Percentiles rank a stretch among this genome's conserved stretches.
Conservation (phyloP, 306 rosid species). For the Psophocarpus tetragonolobus region DNA sequence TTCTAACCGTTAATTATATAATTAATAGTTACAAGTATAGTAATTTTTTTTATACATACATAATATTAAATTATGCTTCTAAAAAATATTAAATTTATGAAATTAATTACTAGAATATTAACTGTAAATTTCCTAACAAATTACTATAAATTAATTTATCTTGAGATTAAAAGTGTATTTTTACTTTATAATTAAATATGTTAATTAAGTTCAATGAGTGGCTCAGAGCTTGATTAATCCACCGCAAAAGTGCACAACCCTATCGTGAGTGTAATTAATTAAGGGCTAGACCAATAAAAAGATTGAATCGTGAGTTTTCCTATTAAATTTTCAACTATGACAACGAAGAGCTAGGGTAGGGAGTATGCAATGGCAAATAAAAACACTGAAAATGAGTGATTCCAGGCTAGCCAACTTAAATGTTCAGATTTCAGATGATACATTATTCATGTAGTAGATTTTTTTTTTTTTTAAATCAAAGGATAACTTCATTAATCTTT, state of each 20-base stretch:
- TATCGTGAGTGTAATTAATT: not conserved
- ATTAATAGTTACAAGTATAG: too few relatives aligned
- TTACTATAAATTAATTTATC: not conserved
- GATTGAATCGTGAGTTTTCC: not conserved
- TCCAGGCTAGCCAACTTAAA: not conserved
- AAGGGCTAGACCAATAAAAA: not conserved
- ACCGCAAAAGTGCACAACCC: not conserved
- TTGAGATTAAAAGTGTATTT: not conserved
- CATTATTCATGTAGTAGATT: not conserved
- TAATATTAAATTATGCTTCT: too few relatives aligned
- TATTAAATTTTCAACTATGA: not conserved
- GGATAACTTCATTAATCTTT: too few relatives aligned
- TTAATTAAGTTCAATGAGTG: not conserved
- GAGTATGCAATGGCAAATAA: not conserved
- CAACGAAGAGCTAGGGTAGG: not conserved
- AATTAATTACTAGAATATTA: too few relatives aligned
- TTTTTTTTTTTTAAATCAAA: not conserved
- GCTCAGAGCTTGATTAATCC: not conserved
- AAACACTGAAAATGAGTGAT: not conserved
- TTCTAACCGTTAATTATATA: too few relatives aligned
- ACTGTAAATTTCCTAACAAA: not conserved
- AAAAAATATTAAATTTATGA: too few relatives aligned
- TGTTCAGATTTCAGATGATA: not conserved
- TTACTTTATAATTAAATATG: not conserved
- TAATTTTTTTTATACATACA: too few relatives aligned